phyloP scores from a whole-genome alignment of 345 rosid species.

The Hypericum androsaemum region DNA sequence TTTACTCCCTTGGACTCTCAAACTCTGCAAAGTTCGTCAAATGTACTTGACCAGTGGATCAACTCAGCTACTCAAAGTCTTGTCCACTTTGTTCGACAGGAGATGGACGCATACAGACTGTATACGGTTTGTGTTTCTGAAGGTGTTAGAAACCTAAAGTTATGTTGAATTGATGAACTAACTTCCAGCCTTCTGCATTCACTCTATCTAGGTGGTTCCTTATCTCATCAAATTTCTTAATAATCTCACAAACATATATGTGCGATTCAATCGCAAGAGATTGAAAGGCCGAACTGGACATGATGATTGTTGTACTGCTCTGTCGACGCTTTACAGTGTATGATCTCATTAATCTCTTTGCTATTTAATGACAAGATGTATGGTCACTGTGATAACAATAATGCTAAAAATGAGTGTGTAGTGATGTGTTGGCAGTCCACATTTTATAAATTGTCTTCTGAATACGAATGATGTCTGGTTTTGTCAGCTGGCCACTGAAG shows the following conservation, averaged over 20 bases:
- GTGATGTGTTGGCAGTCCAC: too few relatives aligned
- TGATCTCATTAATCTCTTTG: slow-evolving; percentile 10
- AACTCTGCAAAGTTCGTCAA: slow-evolving; percentile 55
- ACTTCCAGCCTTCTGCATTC: neutral
- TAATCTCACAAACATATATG: slow-evolving; percentile 92
- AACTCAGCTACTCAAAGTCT: slow-evolving; percentile 98
- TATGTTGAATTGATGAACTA: neutral
- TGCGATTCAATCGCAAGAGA: slow-evolving; percentile 94
- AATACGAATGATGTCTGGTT: too few relatives aligned
- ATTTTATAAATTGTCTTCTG: too few relatives aligned
- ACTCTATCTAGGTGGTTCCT: slow-evolving; percentile 70
- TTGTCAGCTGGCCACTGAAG: too few relatives aligned
- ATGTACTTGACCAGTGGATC: slow-evolving; percentile 98
- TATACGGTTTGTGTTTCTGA: slow-evolving; percentile 55
- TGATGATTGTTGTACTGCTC: slow-evolving; percentile 78
- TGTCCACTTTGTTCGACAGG: slow-evolving; percentile 76
- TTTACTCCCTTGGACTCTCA: slow-evolving; percentile 58
- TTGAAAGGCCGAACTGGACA: slow-evolving; percentile 91
- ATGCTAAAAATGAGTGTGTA: too few relatives aligned
- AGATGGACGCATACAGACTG: slow-evolving; percentile 93
- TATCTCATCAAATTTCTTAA: slow-evolving; percentile 89
- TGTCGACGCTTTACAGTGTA: slow-evolving; percentile 91
- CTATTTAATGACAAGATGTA: slow-evolving; percentile 6
- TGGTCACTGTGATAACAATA: too few relatives aligned
- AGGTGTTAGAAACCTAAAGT: slow-evolving; percentile 2